These are phyloP conservation scores for Westerdykella sp. DNA, from an alignment of 2,329 filamentous ascomycete genomes.

Conservation along the genomic window DNA sequence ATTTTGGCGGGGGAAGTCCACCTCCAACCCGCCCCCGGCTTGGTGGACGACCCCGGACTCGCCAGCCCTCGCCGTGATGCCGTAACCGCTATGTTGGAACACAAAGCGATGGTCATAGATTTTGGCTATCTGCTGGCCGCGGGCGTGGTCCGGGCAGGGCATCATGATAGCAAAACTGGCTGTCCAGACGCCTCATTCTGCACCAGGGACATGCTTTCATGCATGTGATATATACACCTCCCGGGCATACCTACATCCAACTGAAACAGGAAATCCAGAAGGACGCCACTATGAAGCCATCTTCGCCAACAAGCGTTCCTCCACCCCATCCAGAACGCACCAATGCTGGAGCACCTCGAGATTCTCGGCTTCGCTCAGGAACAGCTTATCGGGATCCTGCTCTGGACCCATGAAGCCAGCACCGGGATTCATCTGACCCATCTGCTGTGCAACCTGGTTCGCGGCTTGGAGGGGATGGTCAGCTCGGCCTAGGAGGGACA, in stretches of 20 bases:
- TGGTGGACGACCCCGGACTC: slow-evolving; percentile 12
- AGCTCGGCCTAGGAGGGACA: slow-evolving; percentile 16
- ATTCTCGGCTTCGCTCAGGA: slow-evolving; percentile 88
- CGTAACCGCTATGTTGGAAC: slow-evolving; percentile 20
- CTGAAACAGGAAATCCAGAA: neutral
- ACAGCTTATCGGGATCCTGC: slow-evolving; percentile 93
- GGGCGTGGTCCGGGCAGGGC: slow-evolving; percentile 13
- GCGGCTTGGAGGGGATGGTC: slow-evolving; percentile 57
- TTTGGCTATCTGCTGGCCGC: slow-evolving; percentile 21
- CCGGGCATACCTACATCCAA: neutral
- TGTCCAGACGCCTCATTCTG: slow-evolving; percentile 1
- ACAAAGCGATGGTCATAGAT: slow-evolving; percentile 17
- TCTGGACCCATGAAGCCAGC: slow-evolving; percentile 83
- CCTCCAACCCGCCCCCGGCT: neutral
- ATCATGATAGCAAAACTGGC: slow-evolving; percentile 9
- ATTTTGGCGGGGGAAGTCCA: neutral
- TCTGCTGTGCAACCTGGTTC: slow-evolving; percentile 81
- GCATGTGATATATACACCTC: neutral
- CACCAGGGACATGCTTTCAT: neutral
- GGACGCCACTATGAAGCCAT: slow-evolving; percentile 17
- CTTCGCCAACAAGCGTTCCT: slow-evolving; percentile 66
- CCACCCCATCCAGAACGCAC: slow-evolving; percentile 82
- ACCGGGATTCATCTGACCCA: slow-evolving; percentile 67
- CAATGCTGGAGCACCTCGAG: slow-evolving; percentile 90
- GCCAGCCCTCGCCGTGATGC: slow-evolving; percentile 12